Evolutionary conservation across 2,329 filamentous ascomycete species (phyloP), one percentile per base, ranked within the genome.

Genomic region (Botrytis aclada): DNA sequence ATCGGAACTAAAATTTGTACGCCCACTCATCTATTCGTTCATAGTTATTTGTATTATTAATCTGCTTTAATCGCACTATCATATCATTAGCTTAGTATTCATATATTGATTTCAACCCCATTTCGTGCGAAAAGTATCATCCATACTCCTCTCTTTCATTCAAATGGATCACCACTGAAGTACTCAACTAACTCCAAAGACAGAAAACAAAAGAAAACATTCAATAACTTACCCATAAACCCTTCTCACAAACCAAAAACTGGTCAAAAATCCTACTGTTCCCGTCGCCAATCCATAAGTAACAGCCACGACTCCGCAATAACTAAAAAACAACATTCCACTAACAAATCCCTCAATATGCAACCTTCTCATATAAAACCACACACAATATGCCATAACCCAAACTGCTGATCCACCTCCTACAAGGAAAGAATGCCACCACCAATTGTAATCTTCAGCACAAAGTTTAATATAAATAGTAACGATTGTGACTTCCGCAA

Each of bases 361-460:
- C 72, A 97, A 86, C 81, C 93, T 93, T 76, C 89, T 89, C 77
- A 90, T 87, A 82, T 93, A 97, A 84, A 95, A 97, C 90, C 93
- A 97, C 67, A 91, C 84, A 81, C 92, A 93, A 83, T 96, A 97
- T 54, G 88, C 81, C 80, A 95, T 96, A 54, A 97, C 88, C 93
- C 93, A 97, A 74, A 93, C 82, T 10, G 92, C 88, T 77, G 90
- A 93, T 77, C 90, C 89, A 65, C 91, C 92, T 62, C 94, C 94
- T 14, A 94, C 88, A 66, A 93, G 83, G 84, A 97, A 96, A 69
- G 92, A 93, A 81, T 93, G 92, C 93, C 93, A 97, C 93, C 93
- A 96, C 94, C 94, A 97, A 81, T 93, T 88, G 82, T 96, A 92
- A 82, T 97, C 94, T 86, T 97, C 94, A 2, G 89, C 86, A 83